Evolutionary conservation across 169 alveolate species (phyloP).

Genomic region (Plasmodium gallinaceum): DNA sequence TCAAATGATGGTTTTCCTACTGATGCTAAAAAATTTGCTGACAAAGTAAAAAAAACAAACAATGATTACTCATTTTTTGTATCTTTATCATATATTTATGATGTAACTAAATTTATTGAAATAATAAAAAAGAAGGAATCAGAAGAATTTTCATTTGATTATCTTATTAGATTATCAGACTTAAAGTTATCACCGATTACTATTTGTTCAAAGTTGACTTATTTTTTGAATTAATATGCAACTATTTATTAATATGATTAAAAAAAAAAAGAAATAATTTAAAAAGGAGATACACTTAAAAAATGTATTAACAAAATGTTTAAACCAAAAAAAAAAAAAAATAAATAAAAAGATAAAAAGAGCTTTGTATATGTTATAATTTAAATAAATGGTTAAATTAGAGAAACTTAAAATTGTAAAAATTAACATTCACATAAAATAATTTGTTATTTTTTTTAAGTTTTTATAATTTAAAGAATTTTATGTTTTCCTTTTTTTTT

Average conservation of each 20-base stretch:
- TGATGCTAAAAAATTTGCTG: constrained; percentile 52
- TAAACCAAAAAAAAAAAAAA: neutral
- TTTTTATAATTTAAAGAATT: neutral
- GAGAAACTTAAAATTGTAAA: too few relatives aligned
- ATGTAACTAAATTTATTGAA: constrained; percentile 40
- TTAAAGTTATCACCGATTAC: constrained; percentile 30
- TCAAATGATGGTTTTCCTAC: constrained; percentile 70
- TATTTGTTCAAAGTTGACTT: constrained; percentile 34
- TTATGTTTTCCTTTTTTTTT: neutral
- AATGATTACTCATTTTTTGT: constrained; percentile 40
- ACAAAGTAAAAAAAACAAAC: constrained; percentile 32
- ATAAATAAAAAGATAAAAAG: neutral
- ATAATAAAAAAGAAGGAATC: constrained; percentile 5
- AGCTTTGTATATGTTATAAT: neutral
- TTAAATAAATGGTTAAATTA: too few relatives aligned
- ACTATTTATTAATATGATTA: neutral
- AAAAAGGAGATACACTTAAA: neutral
- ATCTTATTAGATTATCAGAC: constrained; percentile 36
- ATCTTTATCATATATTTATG: constrained; percentile 33
- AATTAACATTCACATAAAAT: too few relatives aligned
- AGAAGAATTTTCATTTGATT: constrained; percentile 29
- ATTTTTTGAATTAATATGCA: constrained; percentile 32
- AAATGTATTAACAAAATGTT: neutral
- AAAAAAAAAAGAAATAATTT: too few relatives aligned
- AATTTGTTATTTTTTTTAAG: too few relatives aligned